Base-by-base conservation (phyloP, 1,284 basidiomycete genomes). In the Fomes fomentarius region DNA sequence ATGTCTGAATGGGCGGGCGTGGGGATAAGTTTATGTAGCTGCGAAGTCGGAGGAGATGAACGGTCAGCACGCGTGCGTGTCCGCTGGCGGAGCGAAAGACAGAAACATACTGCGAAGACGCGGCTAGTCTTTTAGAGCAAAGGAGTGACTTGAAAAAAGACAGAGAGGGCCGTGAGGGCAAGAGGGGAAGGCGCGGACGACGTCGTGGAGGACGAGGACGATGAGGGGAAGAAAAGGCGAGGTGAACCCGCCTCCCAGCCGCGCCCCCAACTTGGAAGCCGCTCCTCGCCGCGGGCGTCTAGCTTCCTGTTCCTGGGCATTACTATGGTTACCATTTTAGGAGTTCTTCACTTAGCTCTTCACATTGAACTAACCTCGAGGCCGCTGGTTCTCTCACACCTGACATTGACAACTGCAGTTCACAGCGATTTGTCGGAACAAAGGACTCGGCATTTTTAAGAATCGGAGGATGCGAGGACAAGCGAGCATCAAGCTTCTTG, bases 141-240 rank as follows among this genome's bases (percentile, higher is more conserved):
- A 58, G 28, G 56, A 58, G 49, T 28, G 56, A 58, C 56, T n/a
- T 40, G 25, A 22, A 22, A 38, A 30, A 52, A 11, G 45, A 57
- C 22, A 38, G 56, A 21, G 33, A 47, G 51, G 46, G 33, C 28
- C 47, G 41, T 28, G n/a, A 37, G 47, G 24, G 31, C n/a, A 19
- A 49, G 41, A 15, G 31, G 41, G 14, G 26, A 11, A 14, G 24
- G 25, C 7, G 22, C 2, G 25, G 26, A 17, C 12, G 14, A 33
- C 10, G 43, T 17, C 38, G 50, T 44, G 49, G 54, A 56, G 49
- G 49, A 41, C 24, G 50, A 49, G 34, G 34, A 17, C 10, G 37
- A 39, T 14, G 44, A 34, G 28, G 24, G 38, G 22, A 37, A 40
- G 30, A 28, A 45, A 31, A 34, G 50, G 26, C 30, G 44, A 38